These are phyloP conservation scores for Chrysochromulina tobinii DNA, from an alignment of 78 protist species.

Conservation along the genomic window DNA sequence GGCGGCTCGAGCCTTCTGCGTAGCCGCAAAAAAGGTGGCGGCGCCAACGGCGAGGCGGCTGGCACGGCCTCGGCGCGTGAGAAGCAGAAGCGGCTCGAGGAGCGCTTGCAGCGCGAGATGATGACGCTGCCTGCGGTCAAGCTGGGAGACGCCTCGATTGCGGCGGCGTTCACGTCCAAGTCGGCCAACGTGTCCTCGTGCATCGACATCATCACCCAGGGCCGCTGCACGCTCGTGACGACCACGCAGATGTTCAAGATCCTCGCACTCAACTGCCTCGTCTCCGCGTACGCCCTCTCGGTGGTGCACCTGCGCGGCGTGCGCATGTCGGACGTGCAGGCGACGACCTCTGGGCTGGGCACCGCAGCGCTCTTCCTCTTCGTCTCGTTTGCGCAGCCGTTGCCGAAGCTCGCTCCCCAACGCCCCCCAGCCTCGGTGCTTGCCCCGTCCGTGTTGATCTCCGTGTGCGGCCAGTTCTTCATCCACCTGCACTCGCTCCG, in stretches of 20 bases:
- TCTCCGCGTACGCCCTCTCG: constrained; percentile 79
- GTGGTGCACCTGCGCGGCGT: constrained; percentile 94
- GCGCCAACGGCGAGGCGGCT: not conserved
- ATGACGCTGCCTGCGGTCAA: constrained; percentile 63
- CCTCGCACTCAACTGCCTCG: constrained; percentile 93
- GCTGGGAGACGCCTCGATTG: constrained; percentile 97
- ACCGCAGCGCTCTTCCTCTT: constrained; percentile 86
- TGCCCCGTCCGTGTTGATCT: constrained; percentile 67
- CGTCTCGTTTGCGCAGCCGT: constrained; percentile 74
- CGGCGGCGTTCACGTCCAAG: constrained; percentile 96
- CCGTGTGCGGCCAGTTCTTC: constrained; percentile 81
- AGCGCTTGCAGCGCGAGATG: not conserved
- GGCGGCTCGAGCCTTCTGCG: not conserved
- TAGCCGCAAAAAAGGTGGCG: not conserved
- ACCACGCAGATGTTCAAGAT: constrained; percentile 94
- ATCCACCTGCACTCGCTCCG: constrained; percentile 75
- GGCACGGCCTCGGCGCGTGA: no score
- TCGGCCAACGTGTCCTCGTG: constrained; percentile 39
- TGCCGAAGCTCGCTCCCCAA: constrained; percentile 44
- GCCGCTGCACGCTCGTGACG: constrained; percentile 88
- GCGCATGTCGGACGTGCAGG: constrained; percentile 90
- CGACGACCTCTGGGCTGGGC: constrained; percentile 75
- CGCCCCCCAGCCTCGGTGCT: constrained; percentile 80
- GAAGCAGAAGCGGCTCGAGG: no score
- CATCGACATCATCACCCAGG: constrained; percentile 23